Conservation (phyloP, 2,329 filamentous ascomycete genomes). For the Fusarium piperis region DNA sequence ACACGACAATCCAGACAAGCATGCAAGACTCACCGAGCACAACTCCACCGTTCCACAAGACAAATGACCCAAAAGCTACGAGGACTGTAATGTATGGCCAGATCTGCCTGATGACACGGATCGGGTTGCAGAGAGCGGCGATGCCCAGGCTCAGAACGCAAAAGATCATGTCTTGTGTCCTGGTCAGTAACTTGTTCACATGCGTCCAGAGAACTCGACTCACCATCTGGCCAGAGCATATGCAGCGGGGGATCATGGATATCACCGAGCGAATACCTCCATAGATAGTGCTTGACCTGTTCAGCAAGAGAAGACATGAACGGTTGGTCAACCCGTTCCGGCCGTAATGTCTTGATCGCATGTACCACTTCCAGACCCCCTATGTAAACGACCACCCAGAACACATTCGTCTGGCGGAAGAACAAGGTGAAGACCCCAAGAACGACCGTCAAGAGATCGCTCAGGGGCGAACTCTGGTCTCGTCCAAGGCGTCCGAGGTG, state of each 20-base stretch:
- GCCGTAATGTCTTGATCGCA: conserved; percentile 57
- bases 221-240: conserved; percentile 62
- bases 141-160: conserved; percentile 72
- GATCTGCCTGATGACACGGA: conserved; percentile 56
- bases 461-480: conserved; percentile 46
- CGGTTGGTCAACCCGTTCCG: conserved; percentile 44
- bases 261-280: conserved; percentile 60
- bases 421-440: conserved; percentile 74
- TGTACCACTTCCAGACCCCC: conserved; percentile 68
- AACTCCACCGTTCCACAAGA: conserved; percentile 88
- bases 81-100: conserved; percentile 73
- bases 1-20: neutral
- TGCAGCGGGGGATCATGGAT: conserved; percentile 65
- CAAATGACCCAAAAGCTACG: conserved; percentile 75
- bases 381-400: conserved; percentile 88
- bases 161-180: conserved; percentile 59
- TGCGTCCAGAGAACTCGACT: conserved; percentile 11
- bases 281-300: conserved; percentile 51
- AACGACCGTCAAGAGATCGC: conserved; percentile 57
- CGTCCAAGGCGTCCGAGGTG: conserved; percentile 58
- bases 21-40: conserved; percentile 74
- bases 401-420: conserved; percentile 95
- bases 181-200: conserved; percentile 18
- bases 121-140: conserved; percentile 62
- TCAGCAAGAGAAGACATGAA: conserved; percentile 45